phyloP scores from a whole-genome alignment of 345 rosid genomes.

The Citrus medica region DNA sequence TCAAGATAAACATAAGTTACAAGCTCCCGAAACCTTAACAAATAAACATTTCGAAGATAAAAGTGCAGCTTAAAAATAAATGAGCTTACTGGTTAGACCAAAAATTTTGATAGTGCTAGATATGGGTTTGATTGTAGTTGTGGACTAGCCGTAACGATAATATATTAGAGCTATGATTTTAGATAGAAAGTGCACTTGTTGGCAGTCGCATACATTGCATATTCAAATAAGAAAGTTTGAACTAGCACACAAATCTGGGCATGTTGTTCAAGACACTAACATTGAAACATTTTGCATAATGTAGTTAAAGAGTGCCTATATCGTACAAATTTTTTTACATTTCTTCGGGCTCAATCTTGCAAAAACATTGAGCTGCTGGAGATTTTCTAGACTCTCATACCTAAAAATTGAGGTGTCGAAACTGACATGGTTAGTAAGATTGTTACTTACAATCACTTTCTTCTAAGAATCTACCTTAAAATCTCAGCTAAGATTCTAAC shows the following conservation, averaged over 20 bases:
- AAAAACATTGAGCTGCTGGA: constrained; percentile 10
- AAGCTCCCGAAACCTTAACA: too few species aligned
- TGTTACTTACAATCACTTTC: constrained; percentile 5
- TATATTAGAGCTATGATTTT: too few species aligned
- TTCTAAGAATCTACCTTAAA: constrained; percentile 11
- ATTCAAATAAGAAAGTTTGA: neutral
- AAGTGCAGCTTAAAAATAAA: too few species aligned
- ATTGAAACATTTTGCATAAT: neutral
- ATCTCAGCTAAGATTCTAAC: constrained; percentile 7
- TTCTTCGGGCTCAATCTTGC: constrained; percentile 10
- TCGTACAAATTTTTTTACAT: neutral
- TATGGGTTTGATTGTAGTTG: too few species aligned
- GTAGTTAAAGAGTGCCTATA: neutral
- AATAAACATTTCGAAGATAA: too few species aligned
- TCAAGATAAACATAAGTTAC: too few species aligned
- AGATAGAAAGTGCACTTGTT: too few species aligned
- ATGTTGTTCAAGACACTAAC: neutral
- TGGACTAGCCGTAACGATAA: too few species aligned
- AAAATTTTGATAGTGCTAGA: too few species aligned
- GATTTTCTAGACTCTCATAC: neutral
- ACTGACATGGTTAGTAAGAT: constrained; percentile 4
- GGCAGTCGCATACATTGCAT: neutral
- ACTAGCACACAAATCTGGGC: neutral
- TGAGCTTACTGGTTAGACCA: too few species aligned
- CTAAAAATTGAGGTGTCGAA: neutral